Conservation (phyloP, 208 protist species). For the Angomonas ambiguus region DNA sequence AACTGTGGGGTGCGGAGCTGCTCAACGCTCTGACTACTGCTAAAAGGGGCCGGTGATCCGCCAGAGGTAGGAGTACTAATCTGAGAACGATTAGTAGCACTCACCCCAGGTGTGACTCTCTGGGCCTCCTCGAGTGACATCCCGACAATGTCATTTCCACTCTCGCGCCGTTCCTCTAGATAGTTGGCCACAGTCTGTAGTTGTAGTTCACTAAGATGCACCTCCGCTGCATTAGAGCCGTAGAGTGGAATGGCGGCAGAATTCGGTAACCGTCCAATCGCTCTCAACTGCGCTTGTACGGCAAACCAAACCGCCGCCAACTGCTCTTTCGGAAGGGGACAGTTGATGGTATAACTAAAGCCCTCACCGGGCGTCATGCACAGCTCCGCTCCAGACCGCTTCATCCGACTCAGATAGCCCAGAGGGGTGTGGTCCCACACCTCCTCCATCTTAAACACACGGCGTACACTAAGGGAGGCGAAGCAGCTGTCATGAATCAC, state of each 20-base stretch:
- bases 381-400: slow-evolving; percentile 25
- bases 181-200: slow-evolving; percentile 24
- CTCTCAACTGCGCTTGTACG: slow-evolving; percentile 20
- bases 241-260: slow-evolving; percentile 44
- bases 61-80: neutral
- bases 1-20: slow-evolving; percentile 3
- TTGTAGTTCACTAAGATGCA: slow-evolving; percentile 24
- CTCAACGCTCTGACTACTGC: neutral
- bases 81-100: neutral
- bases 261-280: slow-evolving; percentile 6
- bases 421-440: slow-evolving; percentile 19
- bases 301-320: slow-evolving; percentile 52
- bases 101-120: slow-evolving; percentile 7
- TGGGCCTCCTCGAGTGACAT: slow-evolving; percentile 34
- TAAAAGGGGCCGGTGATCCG: neutral
- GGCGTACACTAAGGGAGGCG: slow-evolving; percentile 24
- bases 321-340: slow-evolving; percentile 55
- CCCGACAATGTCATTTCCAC: slow-evolving; percentile 44
- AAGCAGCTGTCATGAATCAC: slow-evolving; percentile 25
- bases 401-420: slow-evolving; percentile 19
- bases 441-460: slow-evolving; percentile 33
- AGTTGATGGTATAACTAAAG: slow-evolving; percentile 39
- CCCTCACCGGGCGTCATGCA: slow-evolving; percentile 26
- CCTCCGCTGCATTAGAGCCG: slow-evolving; percentile 26
- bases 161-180: slow-evolving; percentile 27